Evolutionary conservation across 768 basidiomycete species (phyloP), one percentile per base, ranked within the genome.

Genomic region (Mycena crocata): DNA sequence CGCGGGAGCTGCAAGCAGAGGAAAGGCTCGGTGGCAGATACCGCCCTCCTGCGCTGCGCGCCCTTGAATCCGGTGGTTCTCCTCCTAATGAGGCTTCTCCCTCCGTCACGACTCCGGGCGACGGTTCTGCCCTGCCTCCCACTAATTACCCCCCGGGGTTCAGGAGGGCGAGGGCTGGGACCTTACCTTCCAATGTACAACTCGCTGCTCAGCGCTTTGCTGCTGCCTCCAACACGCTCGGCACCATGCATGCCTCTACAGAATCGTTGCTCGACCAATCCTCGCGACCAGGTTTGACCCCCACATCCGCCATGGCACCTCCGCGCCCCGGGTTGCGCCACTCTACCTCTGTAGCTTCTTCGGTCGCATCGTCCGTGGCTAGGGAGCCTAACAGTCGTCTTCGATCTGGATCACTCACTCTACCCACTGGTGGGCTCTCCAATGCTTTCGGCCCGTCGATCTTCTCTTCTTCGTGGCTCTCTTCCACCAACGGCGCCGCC

Each of bases 81-180:
- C 91, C 90, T 74, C 87, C 91, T 73, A 88, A 89, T 80, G 93
- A 93, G 67, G 79, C 83, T 70, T 79, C 85, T 67, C 81, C 89
- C 74, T 85, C 88, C 74, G 78, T 85, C 75, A 81, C 85, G 72
- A 86, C 88, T 50, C 83, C 87, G 59, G 84, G 82, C 73, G 90
- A 92, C 80, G 81, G 81, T 73, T 78, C 85, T 69, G 77, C 84
- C 66, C 74, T 90, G 75, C 88, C 93, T 72, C 85, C 90, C 69
- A 89, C 90, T 77, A 92, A 89, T 81, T 93, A 89, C 78, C 92
- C 93, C 66, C 85, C 92, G 60, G 93, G 94, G 67, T 97, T 95
- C 78, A 89, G 94, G 82, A 90, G 96, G 85, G 94, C 95, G 75
- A 90, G 96, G 90, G 97, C 96, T 71, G 97, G 96, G 63, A 98